phyloP scores from a whole-genome alignment of 1,139 yeast species.

The Kodamaea sp. region DNA sequence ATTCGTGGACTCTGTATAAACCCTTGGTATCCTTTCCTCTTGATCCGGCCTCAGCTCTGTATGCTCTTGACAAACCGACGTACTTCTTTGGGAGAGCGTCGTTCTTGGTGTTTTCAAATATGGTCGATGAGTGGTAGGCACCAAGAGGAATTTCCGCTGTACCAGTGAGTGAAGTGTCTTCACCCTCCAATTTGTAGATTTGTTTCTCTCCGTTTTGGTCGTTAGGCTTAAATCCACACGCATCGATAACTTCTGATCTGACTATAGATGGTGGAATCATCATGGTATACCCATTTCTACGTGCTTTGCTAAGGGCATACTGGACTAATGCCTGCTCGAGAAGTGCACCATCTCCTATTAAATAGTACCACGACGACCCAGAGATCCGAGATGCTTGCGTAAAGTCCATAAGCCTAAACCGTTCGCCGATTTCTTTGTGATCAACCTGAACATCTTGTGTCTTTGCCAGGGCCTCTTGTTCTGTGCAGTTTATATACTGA shows the following conservation, averaged over 20 bases:
- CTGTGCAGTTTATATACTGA: slow-evolving; percentile 48
- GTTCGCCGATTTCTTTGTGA: slow-evolving; percentile 68
- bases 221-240: slow-evolving; percentile 95
- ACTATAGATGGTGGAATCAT: slow-evolving; percentile 87
- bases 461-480: slow-evolving; percentile 25
- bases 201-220: slow-evolving; percentile 89
- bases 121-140: slow-evolving; percentile 53
- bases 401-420: slow-evolving; percentile 67
- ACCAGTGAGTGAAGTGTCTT: slow-evolving; percentile 72
- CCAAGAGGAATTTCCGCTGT: slow-evolving; percentile 97
- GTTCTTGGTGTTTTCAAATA: slow-evolving; percentile 23
- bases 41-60: slow-evolving; percentile 97
- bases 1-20: slow-evolving; percentile 92
- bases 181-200: slow-evolving; percentile 61
- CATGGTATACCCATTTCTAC: slow-evolving; percentile 65
- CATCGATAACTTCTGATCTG: slow-evolving; percentile 70
- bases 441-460: slow-evolving; percentile 44
- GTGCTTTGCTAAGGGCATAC: slow-evolving; percentile 69
- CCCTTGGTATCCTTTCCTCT: slow-evolving; percentile 93
- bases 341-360: slow-evolving; percentile 83
- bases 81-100: slow-evolving; percentile 50
- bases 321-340: slow-evolving; percentile 89
- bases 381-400: slow-evolving; percentile 70
- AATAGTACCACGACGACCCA: slow-evolving; percentile 89
- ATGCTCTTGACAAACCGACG: slow-evolving; percentile 86